Percentiles rank a stretch among this genome's conserved stretches.
Evolutionary conservation across 345 rosid genomes (phyloP).

Genomic region (Anacardium occidentale): DNA sequence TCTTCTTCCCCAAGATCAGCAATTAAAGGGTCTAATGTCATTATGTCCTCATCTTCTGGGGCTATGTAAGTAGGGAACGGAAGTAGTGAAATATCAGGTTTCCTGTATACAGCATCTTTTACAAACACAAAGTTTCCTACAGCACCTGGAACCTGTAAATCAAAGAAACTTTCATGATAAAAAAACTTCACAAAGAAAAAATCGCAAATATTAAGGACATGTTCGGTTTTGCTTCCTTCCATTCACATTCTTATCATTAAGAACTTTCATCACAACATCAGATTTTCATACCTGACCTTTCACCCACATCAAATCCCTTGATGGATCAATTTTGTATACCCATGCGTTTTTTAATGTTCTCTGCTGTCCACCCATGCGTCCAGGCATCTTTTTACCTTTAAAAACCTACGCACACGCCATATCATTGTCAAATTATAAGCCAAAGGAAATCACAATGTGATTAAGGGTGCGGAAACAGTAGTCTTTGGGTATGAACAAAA

Average conservation of each 20-base stretch:
- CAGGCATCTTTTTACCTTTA: slow-evolving; percentile 94
- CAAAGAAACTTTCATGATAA: slow-evolving; percentile 6
- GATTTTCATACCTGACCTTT: slow-evolving; percentile 77
- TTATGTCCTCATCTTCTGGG: slow-evolving; percentile 54
- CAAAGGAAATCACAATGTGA: slow-evolving; percentile 6
- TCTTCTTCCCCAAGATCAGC: slow-evolving; percentile 89
- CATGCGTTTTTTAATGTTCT: slow-evolving; percentile 89
- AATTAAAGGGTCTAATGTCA: slow-evolving; percentile 47
- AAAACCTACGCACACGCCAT: slow-evolving; percentile 54
- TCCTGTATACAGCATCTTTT: slow-evolving; percentile 77
- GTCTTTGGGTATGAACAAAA: neutral
- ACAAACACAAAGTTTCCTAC: slow-evolving; percentile 86
- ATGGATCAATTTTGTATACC: slow-evolving; percentile 87
- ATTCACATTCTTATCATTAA: neutral
- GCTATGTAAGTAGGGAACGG: slow-evolving; percentile 91
- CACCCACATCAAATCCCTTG: slow-evolving; percentile 91
- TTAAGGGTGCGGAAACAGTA: neutral
- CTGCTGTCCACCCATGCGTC: slow-evolving; percentile 88
- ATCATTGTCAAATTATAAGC: slow-evolving; percentile 15
- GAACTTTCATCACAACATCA: neutral
- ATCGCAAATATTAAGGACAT: neutral
- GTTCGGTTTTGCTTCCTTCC: neutral
- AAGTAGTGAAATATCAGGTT: slow-evolving; percentile 66
- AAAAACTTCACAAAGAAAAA: neutral
- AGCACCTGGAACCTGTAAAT: slow-evolving; percentile 80